phyloP scores from a whole-genome alignment of 2,329 filamentous ascomycete species.

The Periconia sp. region DNA sequence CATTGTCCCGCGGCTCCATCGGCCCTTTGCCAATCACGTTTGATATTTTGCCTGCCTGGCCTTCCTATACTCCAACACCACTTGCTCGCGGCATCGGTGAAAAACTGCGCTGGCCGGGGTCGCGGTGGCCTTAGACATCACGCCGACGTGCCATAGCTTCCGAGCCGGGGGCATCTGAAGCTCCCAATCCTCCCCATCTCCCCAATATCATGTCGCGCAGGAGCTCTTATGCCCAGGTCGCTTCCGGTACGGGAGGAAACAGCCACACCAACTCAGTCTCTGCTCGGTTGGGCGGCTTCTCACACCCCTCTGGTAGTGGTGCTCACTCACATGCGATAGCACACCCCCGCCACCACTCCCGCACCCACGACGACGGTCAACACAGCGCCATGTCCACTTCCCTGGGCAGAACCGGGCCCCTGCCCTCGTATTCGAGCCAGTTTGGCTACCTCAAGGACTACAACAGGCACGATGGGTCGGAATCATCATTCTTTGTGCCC shows the following conservation, averaged over 20 bases:
- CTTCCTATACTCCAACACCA: background rate
- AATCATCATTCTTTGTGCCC: slow-evolving; percentile 71
- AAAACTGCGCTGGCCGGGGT: slow-evolving; percentile 2
- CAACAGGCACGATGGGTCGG: slow-evolving; percentile 25
- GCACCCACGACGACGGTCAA: slow-evolving; percentile 54
- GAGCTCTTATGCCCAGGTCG: slow-evolving; percentile 64
- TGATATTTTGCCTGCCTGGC: background rate
- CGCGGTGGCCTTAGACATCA: background rate
- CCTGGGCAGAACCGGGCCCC: slow-evolving; percentile 45
- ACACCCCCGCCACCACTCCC: slow-evolving; percentile 40
- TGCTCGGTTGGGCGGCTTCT: slow-evolving; percentile 49
- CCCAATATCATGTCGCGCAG: slow-evolving; percentile 46
- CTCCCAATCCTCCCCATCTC: slow-evolving; percentile 2
- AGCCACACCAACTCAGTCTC: slow-evolving; percentile 36
- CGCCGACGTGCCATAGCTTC: background rate
- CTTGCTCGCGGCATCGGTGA: background rate
- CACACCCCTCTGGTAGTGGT: slow-evolving; percentile 58
- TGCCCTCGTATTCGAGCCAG: slow-evolving; percentile 53
- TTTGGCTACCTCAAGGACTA: slow-evolving; percentile 41
- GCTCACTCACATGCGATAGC: slow-evolving; percentile 22
- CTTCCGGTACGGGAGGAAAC: slow-evolving; percentile 51
- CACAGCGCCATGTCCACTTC: slow-evolving; percentile 46
- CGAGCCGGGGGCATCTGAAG: background rate
- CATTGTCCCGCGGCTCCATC: too few species aligned
- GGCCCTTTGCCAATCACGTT: too few species aligned